phyloP scores from a whole-genome alignment of 169 alveolate genomes.

The Plasmodium relictum region DNA sequence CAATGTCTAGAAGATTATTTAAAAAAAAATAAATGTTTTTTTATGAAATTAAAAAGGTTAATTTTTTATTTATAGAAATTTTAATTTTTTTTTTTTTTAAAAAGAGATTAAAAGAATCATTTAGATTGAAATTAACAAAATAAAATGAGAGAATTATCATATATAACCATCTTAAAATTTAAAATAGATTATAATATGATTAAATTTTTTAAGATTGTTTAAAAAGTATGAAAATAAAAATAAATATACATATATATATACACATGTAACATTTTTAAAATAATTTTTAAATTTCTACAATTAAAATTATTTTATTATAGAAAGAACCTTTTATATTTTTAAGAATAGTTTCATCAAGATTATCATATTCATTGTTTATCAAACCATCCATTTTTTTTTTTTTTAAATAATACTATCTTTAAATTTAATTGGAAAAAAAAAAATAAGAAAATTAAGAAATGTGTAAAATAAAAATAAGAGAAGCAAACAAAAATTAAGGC shows the following conservation, averaged over 20 bases:
- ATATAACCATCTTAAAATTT: not conserved
- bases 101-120: not conserved
- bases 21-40: not conserved
- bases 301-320: not conserved
- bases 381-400: conserved; percentile 38
- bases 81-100: no score
- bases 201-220: not conserved
- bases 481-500: not conserved
- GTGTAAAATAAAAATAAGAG: not conserved
- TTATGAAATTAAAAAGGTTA: no score
- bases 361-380: conserved; percentile 5
- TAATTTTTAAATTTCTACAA: not conserved
- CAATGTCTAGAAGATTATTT: conserved; percentile 44
- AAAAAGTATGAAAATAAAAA: not conserved
- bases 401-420: not conserved
- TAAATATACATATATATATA: not conserved
- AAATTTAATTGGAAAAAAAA: not conserved
- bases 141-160: not conserved
- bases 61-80: no score
- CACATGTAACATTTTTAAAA: not conserved
- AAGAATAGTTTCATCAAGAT: conserved; percentile 52
- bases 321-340: conserved; percentile 59
- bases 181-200: no score
- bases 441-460: not conserved
- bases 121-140: not conserved